Base-by-base conservation (phyloP, 1,284 basidiomycete species). In the Pseudozyma tsukubaensis region DNA sequence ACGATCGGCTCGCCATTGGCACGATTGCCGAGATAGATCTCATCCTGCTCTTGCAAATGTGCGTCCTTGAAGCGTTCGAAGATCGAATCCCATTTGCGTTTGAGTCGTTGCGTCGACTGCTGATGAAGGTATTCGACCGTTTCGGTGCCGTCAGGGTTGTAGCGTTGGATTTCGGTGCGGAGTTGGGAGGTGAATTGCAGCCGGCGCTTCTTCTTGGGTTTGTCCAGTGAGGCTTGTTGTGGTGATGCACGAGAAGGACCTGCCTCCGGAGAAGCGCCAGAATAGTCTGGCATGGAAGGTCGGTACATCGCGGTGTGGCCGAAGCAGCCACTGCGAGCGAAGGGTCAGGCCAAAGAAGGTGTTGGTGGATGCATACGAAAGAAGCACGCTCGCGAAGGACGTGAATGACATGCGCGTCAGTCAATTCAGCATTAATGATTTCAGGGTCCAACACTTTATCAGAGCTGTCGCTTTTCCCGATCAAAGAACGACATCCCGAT, bases 51-150 rank as follows among this genome's bases (percentile, higher is more conserved):
- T 24, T 78, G 65, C 21, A 83, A 32, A 34, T 83, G 82, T 8
- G 82, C 81, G 45, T 81, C 76, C 19, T 78, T 76, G 71, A 81
- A 83, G 13, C 75, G 72, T 24, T 80, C 77, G 45, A 76, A 80
- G 42, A 83, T 83, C 48, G 64, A 61, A 37, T 83, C 81, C 82
- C 82, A 83, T 34, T 78, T 78, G 49, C 47, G 56, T 21, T 82
- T 80, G 40, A 83, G 80, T 1, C 80, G 73, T 53, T 78, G 68
- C 1, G 75, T 76, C 11, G 77, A 79, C 47, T 81, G 75, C 42
- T 78, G 73, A 35, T 80, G 77, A 18, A 66, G 54, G 55, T 75
- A 80, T 16, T 80, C 80, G 53, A 79, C 61, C 16, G 72, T 77
- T 45, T 77, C 76, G 19, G 66, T 73, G 37, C 80, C 82, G 48